Base-by-base conservation (phyloP, 2,329 filamentous ascomycete genomes). In the Aspergillus sojae region DNA sequence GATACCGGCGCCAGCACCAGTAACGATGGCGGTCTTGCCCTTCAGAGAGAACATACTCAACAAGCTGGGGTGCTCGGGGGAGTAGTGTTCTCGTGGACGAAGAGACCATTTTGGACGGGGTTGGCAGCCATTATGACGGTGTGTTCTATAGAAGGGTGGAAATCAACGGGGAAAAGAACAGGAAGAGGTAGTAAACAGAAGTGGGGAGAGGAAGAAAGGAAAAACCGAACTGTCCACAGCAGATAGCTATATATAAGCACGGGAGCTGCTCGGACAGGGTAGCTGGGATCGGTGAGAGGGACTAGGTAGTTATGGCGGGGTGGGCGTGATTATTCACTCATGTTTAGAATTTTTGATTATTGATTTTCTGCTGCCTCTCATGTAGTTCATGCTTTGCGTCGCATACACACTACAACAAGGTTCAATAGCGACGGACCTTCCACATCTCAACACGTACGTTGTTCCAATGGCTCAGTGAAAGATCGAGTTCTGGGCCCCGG, bases 1-100 rank as follows among this genome's bases (percentile, higher is more conserved):
- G 67, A 92, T 91, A 39, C 90, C 89, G 41, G 88, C 88, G 39
- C 87, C 90, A 14, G 89, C 89, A 63, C 90, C 90, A 1, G 88
- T 86, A 48, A 92, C 85, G 67, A 92, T 89, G 36, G 89, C 89
- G 2, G 89, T 91, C 70, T 87, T 86, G 50, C 88, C 89, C 72
- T 88, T 88, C 58, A 92, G 81, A 6, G 89, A 91, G 79, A 91
- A 90, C 63, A 91, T 83, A 39, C 86, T 83, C 73, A 91, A 75
- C 62, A 91, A 83, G 52, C 84, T 82, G 16, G 74, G 74, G 55
- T 78, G 73, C 30, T 73, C 69, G 1, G 80, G 79, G 82, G 67
- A 32, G 80, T 75, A 16, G 84, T 88, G 73, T 85, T 88, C 71
- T 87, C 77, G 72, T 88, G 87, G 67, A 78, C 77, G 72, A 90